Conservation (phyloP, 2,329 filamentous ascomycete genomes). For the Scedosporium aurantiacum region DNA sequence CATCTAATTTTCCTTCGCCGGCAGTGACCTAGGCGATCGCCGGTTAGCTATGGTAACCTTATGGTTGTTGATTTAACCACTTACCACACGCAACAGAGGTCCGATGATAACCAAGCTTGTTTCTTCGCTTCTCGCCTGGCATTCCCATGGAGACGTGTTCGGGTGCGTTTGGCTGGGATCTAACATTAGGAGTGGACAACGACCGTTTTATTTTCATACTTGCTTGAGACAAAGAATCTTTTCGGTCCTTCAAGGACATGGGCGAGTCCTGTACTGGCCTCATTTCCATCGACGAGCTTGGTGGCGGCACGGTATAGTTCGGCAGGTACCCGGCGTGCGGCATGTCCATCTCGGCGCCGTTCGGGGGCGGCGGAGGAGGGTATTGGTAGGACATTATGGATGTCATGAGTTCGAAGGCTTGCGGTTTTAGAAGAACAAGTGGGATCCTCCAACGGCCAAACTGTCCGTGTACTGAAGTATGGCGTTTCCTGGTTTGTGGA, state of each 20-base stretch:
- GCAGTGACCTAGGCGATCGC: slow-evolving; percentile 58
- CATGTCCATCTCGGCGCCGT: slow-evolving; percentile 29
- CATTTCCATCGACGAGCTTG: slow-evolving; percentile 18
- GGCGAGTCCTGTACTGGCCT: slow-evolving; percentile 16
- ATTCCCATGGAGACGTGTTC: slow-evolving; percentile 23
- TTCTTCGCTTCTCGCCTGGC: slow-evolving; percentile 52
- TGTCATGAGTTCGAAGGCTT: slow-evolving; percentile 22
- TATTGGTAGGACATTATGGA: slow-evolving; percentile 40
- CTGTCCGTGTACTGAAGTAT: slow-evolving; percentile 18
- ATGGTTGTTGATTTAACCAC: slow-evolving; percentile 27
- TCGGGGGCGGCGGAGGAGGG: slow-evolving; percentile 28
- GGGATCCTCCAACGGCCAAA: slow-evolving; percentile 19
- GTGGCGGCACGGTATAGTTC: slow-evolving; percentile 19
- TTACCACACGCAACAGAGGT: slow-evolving; percentile 93
- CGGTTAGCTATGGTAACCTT: not conserved
- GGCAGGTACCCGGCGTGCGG: slow-evolving; percentile 24
- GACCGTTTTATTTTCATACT: slow-evolving; percentile 34
- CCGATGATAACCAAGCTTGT: slow-evolving; percentile 90
- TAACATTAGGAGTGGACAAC: slow-evolving; percentile 37
- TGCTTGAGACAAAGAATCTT: slow-evolving; percentile 25
- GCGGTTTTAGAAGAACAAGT: slow-evolving; percentile 8
- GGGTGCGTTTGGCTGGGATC: slow-evolving; percentile 24
- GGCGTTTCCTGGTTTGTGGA: not conserved
- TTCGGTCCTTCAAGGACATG: slow-evolving; percentile 23
- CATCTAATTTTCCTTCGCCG: slow-evolving; percentile 90